Evolutionary conservation across 495 filamentous ascomycete genomes (phyloP).

Genomic region (Lasiosphaeria ovina): DNA sequence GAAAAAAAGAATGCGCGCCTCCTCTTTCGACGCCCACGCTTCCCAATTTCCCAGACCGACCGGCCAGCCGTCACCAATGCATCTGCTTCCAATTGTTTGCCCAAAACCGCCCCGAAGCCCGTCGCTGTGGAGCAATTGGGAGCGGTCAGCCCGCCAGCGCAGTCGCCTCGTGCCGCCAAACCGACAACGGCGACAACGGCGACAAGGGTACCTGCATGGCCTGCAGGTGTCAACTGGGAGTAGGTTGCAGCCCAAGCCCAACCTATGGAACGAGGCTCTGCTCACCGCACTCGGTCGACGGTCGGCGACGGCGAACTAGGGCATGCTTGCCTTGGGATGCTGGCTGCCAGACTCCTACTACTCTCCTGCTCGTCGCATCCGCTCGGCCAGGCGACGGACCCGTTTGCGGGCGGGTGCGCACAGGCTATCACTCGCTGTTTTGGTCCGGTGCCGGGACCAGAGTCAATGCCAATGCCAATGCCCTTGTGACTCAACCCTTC

Average conservation of each 20-base stretch:
- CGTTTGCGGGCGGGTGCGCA: no score
- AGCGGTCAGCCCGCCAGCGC: neutral
- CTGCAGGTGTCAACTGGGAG: neutral
- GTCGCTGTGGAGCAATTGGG: neutral
- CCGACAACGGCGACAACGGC: neutral
- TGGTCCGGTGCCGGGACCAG: no score
- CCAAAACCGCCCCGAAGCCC: neutral
- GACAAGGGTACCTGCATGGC: conserved; percentile 1
- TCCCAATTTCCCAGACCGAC: no score
- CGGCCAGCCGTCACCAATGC: no score
- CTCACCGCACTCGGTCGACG: neutral
- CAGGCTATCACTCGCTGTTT: no score
- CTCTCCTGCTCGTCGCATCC: no score
- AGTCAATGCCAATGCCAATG: no score
- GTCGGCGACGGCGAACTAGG: neutral
- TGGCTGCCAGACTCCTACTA: neutral
- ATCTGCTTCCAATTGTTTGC: neutral
- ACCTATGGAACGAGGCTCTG: neutral
- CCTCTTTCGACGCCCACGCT: no score
- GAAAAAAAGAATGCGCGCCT: no score
- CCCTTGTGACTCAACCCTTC: no score
- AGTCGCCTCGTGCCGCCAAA: neutral
- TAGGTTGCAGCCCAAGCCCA: neutral
- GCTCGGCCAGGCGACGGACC: no score
- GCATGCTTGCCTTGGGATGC: neutral